Evolutionary conservation across 129 eudicot genomes (phyloP).

Genomic region (Glebionis coronaria): DNA sequence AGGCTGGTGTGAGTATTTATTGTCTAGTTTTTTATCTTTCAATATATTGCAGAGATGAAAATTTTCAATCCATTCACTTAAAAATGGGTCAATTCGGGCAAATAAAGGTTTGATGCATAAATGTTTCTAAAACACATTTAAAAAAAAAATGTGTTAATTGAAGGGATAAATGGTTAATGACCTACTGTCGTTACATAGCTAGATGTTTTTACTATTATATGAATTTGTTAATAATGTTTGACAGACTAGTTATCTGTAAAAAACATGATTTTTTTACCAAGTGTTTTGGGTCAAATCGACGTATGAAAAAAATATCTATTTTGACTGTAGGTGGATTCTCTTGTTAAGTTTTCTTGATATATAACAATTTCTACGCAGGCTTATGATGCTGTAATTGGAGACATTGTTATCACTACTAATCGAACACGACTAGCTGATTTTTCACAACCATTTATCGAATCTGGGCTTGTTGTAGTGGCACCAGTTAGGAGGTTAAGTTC

Average conservation of each 20-base stretch:
- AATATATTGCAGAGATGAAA: background rate
- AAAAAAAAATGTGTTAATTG: no score
- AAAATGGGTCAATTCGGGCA: background rate
- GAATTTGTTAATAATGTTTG: no score
- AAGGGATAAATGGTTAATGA: no score
- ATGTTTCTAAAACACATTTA: no score
- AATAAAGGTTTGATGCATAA: background rate
- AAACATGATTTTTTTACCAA: no score
- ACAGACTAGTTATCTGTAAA: no score
- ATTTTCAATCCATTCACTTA: slow-evolving; percentile 7
- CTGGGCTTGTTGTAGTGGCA: slow-evolving; percentile 73
- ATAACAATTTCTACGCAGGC: slow-evolving; percentile 26
- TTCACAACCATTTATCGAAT: slow-evolving; percentile 60
- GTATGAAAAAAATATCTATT: background rate
- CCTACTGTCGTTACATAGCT: no score
- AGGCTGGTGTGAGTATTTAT: slow-evolving; percentile 55
- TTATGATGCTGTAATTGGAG: slow-evolving; percentile 66
- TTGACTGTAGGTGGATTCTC: background rate
- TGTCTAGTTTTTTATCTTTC: background rate
- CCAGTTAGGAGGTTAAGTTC: slow-evolving; percentile 42
- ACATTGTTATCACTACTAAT: slow-evolving; percentile 51
- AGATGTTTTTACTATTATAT: no score
- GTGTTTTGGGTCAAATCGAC: background rate
- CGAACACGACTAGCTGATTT: slow-evolving; percentile 60
- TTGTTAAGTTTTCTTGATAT: slow-evolving; percentile 12